phyloP scores from a whole-genome alignment of 371 early-diverging fungal species.

The Sanchytrium tribonematis region DNA sequence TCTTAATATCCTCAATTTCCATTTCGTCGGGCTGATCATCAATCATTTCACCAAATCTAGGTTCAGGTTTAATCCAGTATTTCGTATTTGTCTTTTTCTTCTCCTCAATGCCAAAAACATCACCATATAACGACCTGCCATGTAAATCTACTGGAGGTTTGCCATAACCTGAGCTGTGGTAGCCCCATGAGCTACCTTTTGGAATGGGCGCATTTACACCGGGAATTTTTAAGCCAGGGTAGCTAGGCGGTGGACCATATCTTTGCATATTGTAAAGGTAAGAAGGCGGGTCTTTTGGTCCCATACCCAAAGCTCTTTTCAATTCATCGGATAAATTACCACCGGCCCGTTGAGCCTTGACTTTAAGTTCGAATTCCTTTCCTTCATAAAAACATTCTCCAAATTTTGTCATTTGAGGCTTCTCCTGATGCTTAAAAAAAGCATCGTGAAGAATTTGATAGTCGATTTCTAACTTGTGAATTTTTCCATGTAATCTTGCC shows the following conservation, averaged over 20 bases:
- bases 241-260: constrained; percentile 85
- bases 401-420: constrained; percentile 40
- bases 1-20: neutral
- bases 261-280: constrained; percentile 97
- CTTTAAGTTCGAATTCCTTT: constrained; percentile 68
- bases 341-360: constrained; percentile 68
- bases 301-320: constrained; percentile 58
- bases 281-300: constrained; percentile 73
- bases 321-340: constrained; percentile 46
- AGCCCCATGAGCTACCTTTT: constrained; percentile 87
- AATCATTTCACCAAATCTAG: neutral
- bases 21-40: neutral
- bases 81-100: neutral
- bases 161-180: constrained; percentile 93
- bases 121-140: constrained; percentile 77
- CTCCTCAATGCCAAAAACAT: constrained; percentile 45
- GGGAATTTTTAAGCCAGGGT: constrained; percentile 69
- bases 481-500: constrained; percentile 66
- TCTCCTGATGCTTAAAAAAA: constrained; percentile 79
- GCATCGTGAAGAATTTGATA: constrained; percentile 88
- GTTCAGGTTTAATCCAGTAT: neutral
- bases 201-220: constrained; percentile 94
- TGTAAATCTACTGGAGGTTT: constrained; percentile 86
- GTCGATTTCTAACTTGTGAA: constrained; percentile 81
- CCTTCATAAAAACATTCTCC: constrained; percentile 88